Conservation (phyloP, 2,329 filamentous ascomycete genomes). For the Orbilia brochopaga region DNA sequence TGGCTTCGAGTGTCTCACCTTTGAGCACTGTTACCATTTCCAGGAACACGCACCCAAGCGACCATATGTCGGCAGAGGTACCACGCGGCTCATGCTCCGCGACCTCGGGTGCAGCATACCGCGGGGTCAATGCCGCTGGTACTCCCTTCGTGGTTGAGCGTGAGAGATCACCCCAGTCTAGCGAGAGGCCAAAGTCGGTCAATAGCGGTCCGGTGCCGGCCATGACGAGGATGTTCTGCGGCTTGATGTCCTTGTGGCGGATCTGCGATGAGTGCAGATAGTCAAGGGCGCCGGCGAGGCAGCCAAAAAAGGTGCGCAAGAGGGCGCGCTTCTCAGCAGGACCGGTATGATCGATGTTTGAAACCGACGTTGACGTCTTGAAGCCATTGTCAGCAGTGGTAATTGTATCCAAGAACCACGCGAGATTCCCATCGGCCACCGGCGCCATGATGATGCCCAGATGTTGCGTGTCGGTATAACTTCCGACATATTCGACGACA, state of each 20-base stretch:
- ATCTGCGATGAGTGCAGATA: conserved; percentile 55
- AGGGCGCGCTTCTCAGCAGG: conserved; percentile 48
- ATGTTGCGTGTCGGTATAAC: conserved; percentile 56
- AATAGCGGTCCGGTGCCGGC: conserved; percentile 52
- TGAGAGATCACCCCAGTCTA: conserved; percentile 42
- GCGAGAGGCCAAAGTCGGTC: conserved; percentile 55
- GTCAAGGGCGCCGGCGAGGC: conserved; percentile 53
- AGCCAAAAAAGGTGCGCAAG: conserved; percentile 56
- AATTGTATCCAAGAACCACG: conserved; percentile 40
- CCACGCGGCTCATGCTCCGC: conserved; percentile 20
- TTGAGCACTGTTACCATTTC: conserved; percentile 25
- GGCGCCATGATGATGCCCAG: conserved; percentile 56
- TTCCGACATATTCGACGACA: conserved; percentile 56
- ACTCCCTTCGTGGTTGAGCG: conserved; percentile 39
- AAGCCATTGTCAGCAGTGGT: conserved; percentile 5
- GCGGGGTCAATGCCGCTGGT: conserved; percentile 13
- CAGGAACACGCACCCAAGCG: conserved; percentile 23
- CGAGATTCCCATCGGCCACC: conserved; percentile 53
- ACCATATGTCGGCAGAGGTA: conserved; percentile 21
- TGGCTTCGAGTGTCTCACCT: conserved; percentile 13
- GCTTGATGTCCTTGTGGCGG: conserved; percentile 57
- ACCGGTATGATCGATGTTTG: conserved; percentile 21
- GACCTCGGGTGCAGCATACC: conserved; percentile 20
- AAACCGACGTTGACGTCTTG: conserved; percentile 9
- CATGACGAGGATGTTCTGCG: conserved; percentile 55